Percentiles rank a stretch among this genome's conserved stretches.
Evolutionary conservation across 352 stramenopile species (phyloP).

Genomic region (Pythium vanterpoolii): DNA sequence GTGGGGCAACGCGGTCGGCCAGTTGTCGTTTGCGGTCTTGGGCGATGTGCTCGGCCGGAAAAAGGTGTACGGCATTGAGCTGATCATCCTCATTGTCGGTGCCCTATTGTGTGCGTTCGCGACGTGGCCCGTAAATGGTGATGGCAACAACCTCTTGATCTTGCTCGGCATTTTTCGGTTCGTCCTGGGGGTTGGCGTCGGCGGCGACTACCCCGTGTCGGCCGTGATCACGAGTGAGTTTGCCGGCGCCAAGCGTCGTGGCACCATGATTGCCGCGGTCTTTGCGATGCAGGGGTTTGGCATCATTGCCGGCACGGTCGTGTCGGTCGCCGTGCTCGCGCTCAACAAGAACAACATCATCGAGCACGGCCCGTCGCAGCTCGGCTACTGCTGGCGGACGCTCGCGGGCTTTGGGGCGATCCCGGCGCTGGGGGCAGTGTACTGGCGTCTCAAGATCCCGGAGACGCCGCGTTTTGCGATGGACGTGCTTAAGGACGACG

Average conservation of each 20-base stretch:
- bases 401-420: slow-evolving; percentile 40
- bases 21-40: slow-evolving; percentile 49
- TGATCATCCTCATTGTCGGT: slow-evolving; percentile 41
- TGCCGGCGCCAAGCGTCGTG: slow-evolving; percentile 34
- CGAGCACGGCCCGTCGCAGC: slow-evolving; percentile 32
- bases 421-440: slow-evolving; percentile 36
- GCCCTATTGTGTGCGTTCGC: slow-evolving; percentile 21
- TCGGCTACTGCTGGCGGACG: slow-evolving; percentile 48
- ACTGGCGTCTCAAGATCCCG: slow-evolving; percentile 44
- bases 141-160: slow-evolving; percentile 44
- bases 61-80: slow-evolving; percentile 45
- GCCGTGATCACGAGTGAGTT: slow-evolving; percentile 56
- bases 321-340: slow-evolving; percentile 24
- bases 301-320: slow-evolving; percentile 36
- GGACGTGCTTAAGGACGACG: slow-evolving; percentile 38
- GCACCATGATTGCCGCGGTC: slow-evolving; percentile 44
- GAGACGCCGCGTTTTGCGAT: slow-evolving; percentile 44
- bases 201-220: slow-evolving; percentile 32
- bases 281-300: slow-evolving; percentile 47
- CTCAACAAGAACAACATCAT: slow-evolving; percentile 22
- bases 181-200: slow-evolving; percentile 49
- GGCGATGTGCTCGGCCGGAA: slow-evolving; percentile 46
- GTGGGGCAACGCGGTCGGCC: slow-evolving; percentile 30
- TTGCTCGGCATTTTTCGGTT: slow-evolving; percentile 51
- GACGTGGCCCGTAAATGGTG: slow-evolving; percentile 37